A percentile compares a stretch with the other conserved stretches of the same genome.
Evolutionary conservation across 257 asterid species (phyloP).

Genomic region (Haberlea rhodopensis): DNA sequence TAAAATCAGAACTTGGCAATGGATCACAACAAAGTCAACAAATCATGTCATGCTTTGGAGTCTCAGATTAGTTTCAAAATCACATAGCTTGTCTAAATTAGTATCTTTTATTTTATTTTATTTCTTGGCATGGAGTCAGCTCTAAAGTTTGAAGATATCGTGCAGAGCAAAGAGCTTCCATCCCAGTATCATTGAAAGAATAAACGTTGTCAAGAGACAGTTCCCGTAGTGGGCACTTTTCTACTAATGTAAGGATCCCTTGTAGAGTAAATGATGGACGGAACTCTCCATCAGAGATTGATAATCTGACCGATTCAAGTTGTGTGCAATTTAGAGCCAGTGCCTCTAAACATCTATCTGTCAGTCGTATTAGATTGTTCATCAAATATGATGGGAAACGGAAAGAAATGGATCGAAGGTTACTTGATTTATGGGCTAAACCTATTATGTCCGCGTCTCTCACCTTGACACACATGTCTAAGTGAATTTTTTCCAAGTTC

Average conservation of each 20-base stretch:
- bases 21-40: no score
- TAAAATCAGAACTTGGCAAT: no score
- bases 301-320: slow-evolving; percentile 56
- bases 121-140: slow-evolving; percentile 74
- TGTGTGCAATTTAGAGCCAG: slow-evolving; percentile 51
- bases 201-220: slow-evolving; percentile 65
- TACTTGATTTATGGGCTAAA: slow-evolving; percentile 63
- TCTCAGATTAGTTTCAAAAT: no score
- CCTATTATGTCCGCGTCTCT: slow-evolving; percentile 63
- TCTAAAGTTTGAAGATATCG: slow-evolving; percentile 54
- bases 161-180: slow-evolving; percentile 69
- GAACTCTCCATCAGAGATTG: slow-evolving; percentile 62
- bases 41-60: no score
- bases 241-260: slow-evolving; percentile 57
- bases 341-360: slow-evolving; percentile 65
- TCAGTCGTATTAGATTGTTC: slow-evolving; percentile 57
- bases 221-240: slow-evolving; percentile 62
- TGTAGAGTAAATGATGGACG: slow-evolving; percentile 60
- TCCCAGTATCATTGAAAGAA: slow-evolving; percentile 63
- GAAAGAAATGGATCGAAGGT: slow-evolving; percentile 62
- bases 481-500: slow-evolving; percentile 59
- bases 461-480: slow-evolving; percentile 80
- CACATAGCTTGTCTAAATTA: no score
- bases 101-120: no score
- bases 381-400: slow-evolving; percentile 63